phyloP scores from a whole-genome alignment of 2,329 filamentous ascomycete species.

The Aureobasidium sp. region DNA sequence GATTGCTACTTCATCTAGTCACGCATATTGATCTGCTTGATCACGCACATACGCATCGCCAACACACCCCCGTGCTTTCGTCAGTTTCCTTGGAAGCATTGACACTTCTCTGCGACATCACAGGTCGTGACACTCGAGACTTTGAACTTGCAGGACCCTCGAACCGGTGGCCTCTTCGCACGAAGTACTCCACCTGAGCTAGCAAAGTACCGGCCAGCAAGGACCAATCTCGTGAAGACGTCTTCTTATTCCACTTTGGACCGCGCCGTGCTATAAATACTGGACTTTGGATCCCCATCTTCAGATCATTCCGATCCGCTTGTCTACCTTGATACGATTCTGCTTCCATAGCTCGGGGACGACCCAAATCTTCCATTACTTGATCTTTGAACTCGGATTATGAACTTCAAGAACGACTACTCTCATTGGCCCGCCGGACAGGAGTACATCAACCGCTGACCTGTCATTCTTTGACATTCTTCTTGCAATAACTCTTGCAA shows the following conservation, averaged over 20 bases:
- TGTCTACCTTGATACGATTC: neutral
- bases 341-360: neutral
- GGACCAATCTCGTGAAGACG: neutral
- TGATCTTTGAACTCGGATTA: neutral
- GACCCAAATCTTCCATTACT: neutral
- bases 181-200: neutral
- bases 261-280: neutral
- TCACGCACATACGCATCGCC: constrained; percentile 4
- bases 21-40: constrained; percentile 10
- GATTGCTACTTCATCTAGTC: neutral
- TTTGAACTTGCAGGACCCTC: constrained; percentile 7
- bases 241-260: neutral
- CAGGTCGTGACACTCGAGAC: constrained; percentile 3
- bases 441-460: constrained; percentile 36
- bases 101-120: neutral
- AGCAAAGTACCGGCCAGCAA: neutral
- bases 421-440: constrained; percentile 36
- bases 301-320: neutral
- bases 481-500: neutral
- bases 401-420: constrained; percentile 13
- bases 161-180: neutral
- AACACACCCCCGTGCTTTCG: neutral
- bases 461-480: neutral
- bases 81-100: neutral
- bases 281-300: neutral